These are phyloP conservation scores for Grifola frondosa DNA, from an alignment of 1,284 basidiomycete species.

Conservation along the genomic window DNA sequence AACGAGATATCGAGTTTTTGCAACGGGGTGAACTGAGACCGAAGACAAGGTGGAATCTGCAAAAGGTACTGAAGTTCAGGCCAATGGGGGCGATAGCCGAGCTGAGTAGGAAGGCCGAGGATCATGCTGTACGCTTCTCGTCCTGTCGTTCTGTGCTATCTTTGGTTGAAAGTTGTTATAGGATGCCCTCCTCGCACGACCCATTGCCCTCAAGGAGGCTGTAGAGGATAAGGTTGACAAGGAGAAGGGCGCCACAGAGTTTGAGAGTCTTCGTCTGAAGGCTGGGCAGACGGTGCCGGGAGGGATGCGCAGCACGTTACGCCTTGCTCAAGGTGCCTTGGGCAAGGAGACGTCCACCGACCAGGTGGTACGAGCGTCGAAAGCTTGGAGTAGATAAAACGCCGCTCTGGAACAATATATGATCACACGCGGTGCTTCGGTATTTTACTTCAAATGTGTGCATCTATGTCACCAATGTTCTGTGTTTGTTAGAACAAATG, in stretches of 20 bases:
- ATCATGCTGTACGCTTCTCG: slow-evolving; percentile 33
- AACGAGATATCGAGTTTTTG: slow-evolving; percentile 40
- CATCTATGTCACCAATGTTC: too few relatives aligned
- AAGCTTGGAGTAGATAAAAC: slow-evolving; percentile 37
- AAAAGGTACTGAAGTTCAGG: slow-evolving; percentile 64
- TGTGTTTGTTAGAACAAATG: too few relatives aligned
- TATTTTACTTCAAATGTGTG: too few relatives aligned
- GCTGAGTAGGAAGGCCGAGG: slow-evolving; percentile 31
- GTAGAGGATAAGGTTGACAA: slow-evolving; percentile 23
- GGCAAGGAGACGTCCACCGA: slow-evolving; percentile 27
- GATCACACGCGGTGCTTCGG: too few relatives aligned
- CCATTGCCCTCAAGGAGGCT: slow-evolving; percentile 30
- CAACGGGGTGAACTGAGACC: slow-evolving; percentile 49
- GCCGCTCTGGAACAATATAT: slow-evolving; percentile 30
- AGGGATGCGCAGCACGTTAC: slow-evolving; percentile 29
- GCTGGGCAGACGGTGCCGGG: slow-evolving; percentile 38
- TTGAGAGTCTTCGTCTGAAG: slow-evolving; percentile 30
- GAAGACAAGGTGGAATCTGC: slow-evolving; percentile 67
- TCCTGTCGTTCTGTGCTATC: not conserved
- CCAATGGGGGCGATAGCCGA: slow-evolving; percentile 38
- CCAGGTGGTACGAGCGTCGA: slow-evolving; percentile 30
- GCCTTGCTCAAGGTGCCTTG: slow-evolving; percentile 33
- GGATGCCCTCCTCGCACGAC: slow-evolving; percentile 37
- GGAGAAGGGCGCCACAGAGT: slow-evolving; percentile 17
- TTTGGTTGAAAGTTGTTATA: slow-evolving; percentile 16